Conservation (phyloP, 306 rosid species). For the Carpinus viminea region DNA sequence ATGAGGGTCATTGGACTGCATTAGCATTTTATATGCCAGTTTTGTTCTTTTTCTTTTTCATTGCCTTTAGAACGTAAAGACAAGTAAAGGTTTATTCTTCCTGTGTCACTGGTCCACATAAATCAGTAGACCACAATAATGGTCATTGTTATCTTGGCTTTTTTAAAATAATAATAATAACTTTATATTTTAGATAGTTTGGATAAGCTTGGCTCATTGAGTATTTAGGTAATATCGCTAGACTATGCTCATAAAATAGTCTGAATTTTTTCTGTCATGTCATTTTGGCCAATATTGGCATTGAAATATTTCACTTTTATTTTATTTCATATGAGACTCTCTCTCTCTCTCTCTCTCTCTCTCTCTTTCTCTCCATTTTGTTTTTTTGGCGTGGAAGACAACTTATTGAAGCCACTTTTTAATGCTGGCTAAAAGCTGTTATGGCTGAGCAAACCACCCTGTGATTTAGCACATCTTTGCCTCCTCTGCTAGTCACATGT, state of each 20-base stretch:
- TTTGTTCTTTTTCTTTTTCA: too few relatives aligned
- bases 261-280: not conserved
- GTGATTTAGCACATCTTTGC: not conserved
- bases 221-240: not conserved
- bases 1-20: not conserved
- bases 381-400: too few relatives aligned
- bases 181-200: too few relatives aligned
- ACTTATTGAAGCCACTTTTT: too few relatives aligned
- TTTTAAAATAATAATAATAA: too few relatives aligned
- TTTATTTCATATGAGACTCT: too few relatives aligned
- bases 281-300: not conserved
- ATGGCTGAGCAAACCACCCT: not conserved
- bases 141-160: not conserved
- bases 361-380: not conserved
- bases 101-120: too few relatives aligned
- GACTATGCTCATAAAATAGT: not conserved
- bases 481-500: not conserved
- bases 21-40: not conserved
- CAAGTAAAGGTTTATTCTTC: too few relatives aligned
- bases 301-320: too few relatives aligned
- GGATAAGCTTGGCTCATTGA: too few relatives aligned
- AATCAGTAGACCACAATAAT: not conserved
- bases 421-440: not conserved
- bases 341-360: too few relatives aligned
- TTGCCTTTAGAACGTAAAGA: too few relatives aligned